Percentiles rank a stretch among this genome's conserved stretches.
Evolutionary conservation across 2,329 filamentous ascomycete genomes (phyloP).

Genomic region (Westerdykella aurantiaca): DNA sequence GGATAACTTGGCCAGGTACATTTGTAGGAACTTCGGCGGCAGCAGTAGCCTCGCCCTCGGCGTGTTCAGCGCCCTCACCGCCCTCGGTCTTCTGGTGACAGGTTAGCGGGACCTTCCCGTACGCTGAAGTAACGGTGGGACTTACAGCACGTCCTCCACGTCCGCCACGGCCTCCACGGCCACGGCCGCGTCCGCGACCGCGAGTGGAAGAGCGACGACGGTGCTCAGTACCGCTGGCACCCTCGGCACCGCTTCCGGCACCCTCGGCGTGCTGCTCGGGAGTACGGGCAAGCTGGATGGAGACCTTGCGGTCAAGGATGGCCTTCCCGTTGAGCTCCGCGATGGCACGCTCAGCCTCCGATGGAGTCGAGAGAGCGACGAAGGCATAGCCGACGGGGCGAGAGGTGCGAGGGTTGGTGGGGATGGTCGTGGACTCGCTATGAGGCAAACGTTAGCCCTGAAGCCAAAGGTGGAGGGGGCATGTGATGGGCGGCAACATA

Average conservation of each 20-base stretch:
- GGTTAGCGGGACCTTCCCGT: slow-evolving; percentile 10
- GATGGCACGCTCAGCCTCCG: slow-evolving; percentile 93
- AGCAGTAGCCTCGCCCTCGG: slow-evolving; percentile 45
- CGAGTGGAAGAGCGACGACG: slow-evolving; percentile 52
- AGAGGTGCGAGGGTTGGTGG: slow-evolving; percentile 97
- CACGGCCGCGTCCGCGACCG: slow-evolving; percentile 53
- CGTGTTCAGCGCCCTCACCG: slow-evolving; percentile 38
- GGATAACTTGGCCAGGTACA: slow-evolving; percentile 47
- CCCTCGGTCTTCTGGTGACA: slow-evolving; percentile 37
- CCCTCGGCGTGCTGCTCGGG: slow-evolving; percentile 78
- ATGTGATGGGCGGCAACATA: slow-evolving; percentile 52
- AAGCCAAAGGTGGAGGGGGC: background rate
- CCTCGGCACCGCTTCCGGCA: slow-evolving; percentile 66
- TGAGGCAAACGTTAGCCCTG: slow-evolving; percentile 16
- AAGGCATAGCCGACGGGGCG: slow-evolving; percentile 98
- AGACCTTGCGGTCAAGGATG: slow-evolving; percentile 98
- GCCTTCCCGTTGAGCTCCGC: slow-evolving; percentile 93
- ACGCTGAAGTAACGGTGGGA: slow-evolving; percentile 29
- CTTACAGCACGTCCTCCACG: slow-evolving; percentile 64
- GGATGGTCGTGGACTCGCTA: slow-evolving; percentile 98
- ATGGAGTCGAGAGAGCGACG: slow-evolving; percentile 91
- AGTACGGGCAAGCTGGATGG: slow-evolving; percentile 96
- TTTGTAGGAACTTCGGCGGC: slow-evolving; percentile 42
- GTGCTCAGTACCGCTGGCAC: slow-evolving; percentile 60
- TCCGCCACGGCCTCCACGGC: slow-evolving; percentile 55